Conservation (phyloP, 1,284 basidiomycete genomes). For the Cronartium quercuum region DNA sequence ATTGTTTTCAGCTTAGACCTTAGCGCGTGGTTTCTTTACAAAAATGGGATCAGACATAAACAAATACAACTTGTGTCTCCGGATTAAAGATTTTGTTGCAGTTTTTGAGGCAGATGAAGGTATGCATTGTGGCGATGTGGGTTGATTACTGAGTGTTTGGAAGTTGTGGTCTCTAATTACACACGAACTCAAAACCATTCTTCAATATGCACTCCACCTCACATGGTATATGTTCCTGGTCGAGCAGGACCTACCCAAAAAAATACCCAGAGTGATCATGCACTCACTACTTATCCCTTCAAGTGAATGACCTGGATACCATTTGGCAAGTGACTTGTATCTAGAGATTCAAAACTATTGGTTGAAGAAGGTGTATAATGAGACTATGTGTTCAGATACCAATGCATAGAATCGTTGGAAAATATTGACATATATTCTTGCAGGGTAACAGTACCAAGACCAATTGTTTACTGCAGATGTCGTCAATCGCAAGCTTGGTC, state of each 20-base stretch:
- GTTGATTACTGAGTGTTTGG: neutral
- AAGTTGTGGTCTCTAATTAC: constrained; percentile 2
- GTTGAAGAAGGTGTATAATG: too few species aligned
- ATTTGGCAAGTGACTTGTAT: neutral
- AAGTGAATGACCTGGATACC: neutral
- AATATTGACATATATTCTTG: too few species aligned
- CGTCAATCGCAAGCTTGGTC: too few species aligned
- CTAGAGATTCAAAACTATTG: neutral
- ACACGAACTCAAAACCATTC: neutral
- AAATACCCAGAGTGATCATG: neutral
- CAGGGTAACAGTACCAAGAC: too few species aligned
- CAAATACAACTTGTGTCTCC: neutral
- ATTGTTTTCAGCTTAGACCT: too few species aligned
- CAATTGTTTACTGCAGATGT: too few species aligned
- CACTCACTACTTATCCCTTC: neutral
- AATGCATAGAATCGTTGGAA: too few species aligned
- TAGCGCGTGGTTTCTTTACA: too few species aligned
- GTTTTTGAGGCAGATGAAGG: neutral
- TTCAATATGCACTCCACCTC: neutral
- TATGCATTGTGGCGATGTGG: neutral
- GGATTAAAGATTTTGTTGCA: neutral
- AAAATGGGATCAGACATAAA: too few species aligned
- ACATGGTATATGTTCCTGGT: neutral
- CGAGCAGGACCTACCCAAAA: neutral
- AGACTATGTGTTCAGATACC: too few species aligned